These are phyloP conservation scores for Alternaria sp. DNA, from an alignment of 2,329 filamentous ascomycete species.

Conservation along the genomic window DNA sequence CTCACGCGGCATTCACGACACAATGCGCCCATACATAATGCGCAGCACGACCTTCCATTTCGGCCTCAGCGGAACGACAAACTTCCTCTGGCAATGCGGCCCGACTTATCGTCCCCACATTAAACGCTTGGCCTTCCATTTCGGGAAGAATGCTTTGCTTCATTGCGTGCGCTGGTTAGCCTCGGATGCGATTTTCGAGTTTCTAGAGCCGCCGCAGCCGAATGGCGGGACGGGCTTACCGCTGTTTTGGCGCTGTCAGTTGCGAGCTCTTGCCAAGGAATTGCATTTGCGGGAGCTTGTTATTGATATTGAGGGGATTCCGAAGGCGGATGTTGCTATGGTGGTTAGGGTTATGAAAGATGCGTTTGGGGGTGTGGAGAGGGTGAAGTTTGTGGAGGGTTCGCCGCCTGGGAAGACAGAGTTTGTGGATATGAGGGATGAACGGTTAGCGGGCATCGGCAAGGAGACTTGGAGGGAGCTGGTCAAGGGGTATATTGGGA, in stretches of 20 bases:
- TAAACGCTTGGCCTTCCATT: slow-evolving; percentile 29
- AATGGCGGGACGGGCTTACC: slow-evolving; percentile 26
- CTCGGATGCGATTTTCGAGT: slow-evolving; percentile 33
- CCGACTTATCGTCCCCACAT: slow-evolving; percentile 30
- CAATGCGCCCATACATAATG: slow-evolving; percentile 31
- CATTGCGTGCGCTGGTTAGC: slow-evolving; percentile 43
- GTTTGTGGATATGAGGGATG: slow-evolving; percentile 1
- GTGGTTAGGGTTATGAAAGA: slow-evolving; percentile 26
- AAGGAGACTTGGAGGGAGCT: slow-evolving; percentile 24
- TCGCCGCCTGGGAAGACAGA: not conserved
- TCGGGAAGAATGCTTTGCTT: slow-evolving; percentile 25
- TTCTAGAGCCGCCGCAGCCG: slow-evolving; percentile 33
- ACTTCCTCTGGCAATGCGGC: slow-evolving; percentile 20
- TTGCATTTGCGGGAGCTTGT: slow-evolving; percentile 31
- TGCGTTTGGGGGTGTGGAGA: slow-evolving; percentile 26
- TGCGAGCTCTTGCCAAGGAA: slow-evolving; percentile 35
- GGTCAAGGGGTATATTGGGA: slow-evolving; percentile 19
- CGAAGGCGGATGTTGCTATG: slow-evolving; percentile 27
- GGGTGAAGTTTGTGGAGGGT: slow-evolving; percentile 20
- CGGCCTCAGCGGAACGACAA: slow-evolving; percentile 11
- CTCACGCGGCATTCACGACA: slow-evolving; percentile 23
- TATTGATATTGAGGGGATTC: slow-evolving; percentile 30
- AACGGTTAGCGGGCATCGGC: slow-evolving; percentile 3
- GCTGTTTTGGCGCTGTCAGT: slow-evolving; percentile 42
- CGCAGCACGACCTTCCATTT: slow-evolving; percentile 34